Evolutionary conservation across 192 early-diverging fungal species (phyloP), one percentile per base, ranked within the genome.

Genomic region (Tieghemiomyces parasiticus): DNA sequence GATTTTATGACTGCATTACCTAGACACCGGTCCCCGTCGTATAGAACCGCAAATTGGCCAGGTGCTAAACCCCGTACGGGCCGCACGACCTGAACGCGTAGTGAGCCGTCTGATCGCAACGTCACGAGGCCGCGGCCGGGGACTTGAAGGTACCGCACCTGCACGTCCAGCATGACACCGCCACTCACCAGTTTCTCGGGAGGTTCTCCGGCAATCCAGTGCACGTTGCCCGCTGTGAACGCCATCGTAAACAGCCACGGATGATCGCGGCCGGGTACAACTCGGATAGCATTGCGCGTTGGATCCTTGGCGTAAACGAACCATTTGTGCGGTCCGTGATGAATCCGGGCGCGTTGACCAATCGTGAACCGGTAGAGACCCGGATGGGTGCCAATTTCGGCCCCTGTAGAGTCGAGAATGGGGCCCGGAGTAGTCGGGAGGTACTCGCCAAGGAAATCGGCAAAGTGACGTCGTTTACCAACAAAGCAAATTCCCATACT

Each of bases 401-500:
- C 51, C 2, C 75, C 67, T 49, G 63, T 58, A 14, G 63, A 19
- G 0, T 55, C 51, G 47, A 61, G 46, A 1, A 70, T 59, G 12
- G 48, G 25, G 12, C 69, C 68, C 0, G 62, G 65, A n/a, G 44
- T 42, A 2, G 24, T 8, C 13, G 62, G 55, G 51, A 71, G 28
- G 44, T 67, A 73, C 66, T 75, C 63, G 66, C 71, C 75, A 34
- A 92, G 60, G 60, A 97, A 95, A 20, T 82, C 76, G 4, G 83
- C 76, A 70, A 92, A 97, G 29, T 68, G 66, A 1, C 72, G 72
- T 1, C 83, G 76, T 61, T 92, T 83, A 6, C 92, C 92, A 3
- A 97, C 82, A 78, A 97, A 95, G 59, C 94, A 97, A 22, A 97
- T 90, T 0, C 94, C 94, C 90, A 93, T 93, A 64, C 88, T 91